These are phyloP conservation scores for Suillus paluster DNA, from an alignment of 768 basidiomycete genomes.

Conservation along the genomic window DNA sequence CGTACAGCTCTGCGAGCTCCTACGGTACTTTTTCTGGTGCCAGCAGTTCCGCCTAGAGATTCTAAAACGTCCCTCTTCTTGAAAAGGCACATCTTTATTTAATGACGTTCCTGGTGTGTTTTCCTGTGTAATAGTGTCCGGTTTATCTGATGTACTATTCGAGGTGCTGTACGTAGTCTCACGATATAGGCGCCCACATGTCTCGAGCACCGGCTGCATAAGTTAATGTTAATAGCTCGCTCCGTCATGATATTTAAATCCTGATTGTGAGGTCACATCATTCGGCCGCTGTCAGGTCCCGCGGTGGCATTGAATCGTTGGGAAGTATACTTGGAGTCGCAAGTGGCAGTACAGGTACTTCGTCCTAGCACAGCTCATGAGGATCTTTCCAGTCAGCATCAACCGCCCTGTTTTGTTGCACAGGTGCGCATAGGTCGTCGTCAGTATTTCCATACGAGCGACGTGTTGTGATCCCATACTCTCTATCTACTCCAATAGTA, in stretches of 20 bases:
- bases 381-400: neutral
- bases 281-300: neutral
- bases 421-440: neutral
- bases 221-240: too few species aligned
- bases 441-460: neutral
- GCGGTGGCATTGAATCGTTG: neutral
- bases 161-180: too few species aligned
- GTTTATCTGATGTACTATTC: too few species aligned
- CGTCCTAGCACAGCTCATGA: neutral
- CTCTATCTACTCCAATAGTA: neutral
- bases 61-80: neutral
- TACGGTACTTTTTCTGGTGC: neutral
- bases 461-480: neutral
- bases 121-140: neutral
- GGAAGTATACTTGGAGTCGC: neutral
- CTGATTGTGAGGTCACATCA: neutral
- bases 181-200: too few species aligned
- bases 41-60: neutral
- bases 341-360: too few species aligned
- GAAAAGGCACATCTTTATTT: neutral
- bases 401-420: neutral
- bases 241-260: too few species aligned
- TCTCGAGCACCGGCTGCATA: neutral
- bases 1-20: neutral
- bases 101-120: neutral